phyloP scores from a whole-genome alignment of 108 stramenopile species.

The Ochromonas danica region DNA sequence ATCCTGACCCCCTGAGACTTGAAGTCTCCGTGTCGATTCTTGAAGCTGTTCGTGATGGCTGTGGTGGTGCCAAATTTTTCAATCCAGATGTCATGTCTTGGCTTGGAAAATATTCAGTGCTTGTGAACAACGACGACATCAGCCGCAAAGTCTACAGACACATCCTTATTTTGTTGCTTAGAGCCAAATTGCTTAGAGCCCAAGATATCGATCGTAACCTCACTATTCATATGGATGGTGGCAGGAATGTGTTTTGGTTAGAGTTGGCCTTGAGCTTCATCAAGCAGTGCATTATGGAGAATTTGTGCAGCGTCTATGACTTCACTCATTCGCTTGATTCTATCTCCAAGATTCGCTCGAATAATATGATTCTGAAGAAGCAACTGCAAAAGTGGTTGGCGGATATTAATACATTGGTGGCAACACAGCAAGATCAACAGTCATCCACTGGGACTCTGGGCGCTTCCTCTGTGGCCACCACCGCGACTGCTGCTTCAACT shows the following conservation, averaged over 20 bases:
- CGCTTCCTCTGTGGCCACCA: not conserved
- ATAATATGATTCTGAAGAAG: constrained; percentile 21
- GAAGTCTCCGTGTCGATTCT: constrained; percentile 80
- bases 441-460: not conserved
- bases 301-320: constrained; percentile 77
- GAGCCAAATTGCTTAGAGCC: constrained; percentile 69
- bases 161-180: constrained; percentile 77
- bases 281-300: constrained; percentile 67
- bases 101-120: constrained; percentile 83
- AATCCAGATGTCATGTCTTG: constrained; percentile 74
- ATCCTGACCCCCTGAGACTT: constrained; percentile 72
- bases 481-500: not conserved
- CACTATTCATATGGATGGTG: constrained; percentile 73
- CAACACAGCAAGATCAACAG: not conserved
- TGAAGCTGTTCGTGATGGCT: constrained; percentile 67
- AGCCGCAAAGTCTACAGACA: constrained; percentile 84
- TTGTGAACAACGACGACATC: constrained; percentile 70
- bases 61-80: constrained; percentile 18
- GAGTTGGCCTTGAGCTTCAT: constrained; percentile 83
- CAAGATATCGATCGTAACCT: constrained; percentile 79
- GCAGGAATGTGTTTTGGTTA: constrained; percentile 76
- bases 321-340: constrained; percentile 48
- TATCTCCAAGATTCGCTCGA: constrained; percentile 20
- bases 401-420: constrained; percentile 3
- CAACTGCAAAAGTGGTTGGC: constrained; percentile 31